Evolutionary conservation across 2,329 filamentous ascomycete species (phyloP).

Genomic region (Fusarium virguliforme): DNA sequence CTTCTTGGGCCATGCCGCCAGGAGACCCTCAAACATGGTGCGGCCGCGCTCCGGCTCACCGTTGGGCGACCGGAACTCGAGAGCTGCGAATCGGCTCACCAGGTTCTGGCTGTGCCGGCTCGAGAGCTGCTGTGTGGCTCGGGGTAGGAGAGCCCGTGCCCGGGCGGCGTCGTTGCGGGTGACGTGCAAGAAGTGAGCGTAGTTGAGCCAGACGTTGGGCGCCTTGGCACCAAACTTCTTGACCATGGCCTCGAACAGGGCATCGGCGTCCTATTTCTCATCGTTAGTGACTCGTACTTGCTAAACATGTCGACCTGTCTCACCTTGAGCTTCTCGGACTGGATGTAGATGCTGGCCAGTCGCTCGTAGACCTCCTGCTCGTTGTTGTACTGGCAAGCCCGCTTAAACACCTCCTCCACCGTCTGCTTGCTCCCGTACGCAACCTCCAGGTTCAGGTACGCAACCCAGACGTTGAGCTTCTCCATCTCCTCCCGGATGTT

Average conservation of each 20-base stretch:
- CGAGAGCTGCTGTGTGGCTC: slow-evolving; percentile 88
- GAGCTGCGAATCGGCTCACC: slow-evolving; percentile 88
- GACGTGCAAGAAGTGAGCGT: slow-evolving; percentile 91
- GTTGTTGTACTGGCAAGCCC: slow-evolving; percentile 95
- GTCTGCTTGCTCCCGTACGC: slow-evolving; percentile 88
- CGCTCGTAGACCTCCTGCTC: slow-evolving; percentile 90
- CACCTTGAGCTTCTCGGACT: slow-evolving; percentile 88
- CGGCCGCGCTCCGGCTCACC: slow-evolving; percentile 92
- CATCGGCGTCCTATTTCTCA: slow-evolving; percentile 82
- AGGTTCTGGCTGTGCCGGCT: slow-evolving; percentile 75
- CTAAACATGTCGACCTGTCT: slow-evolving; percentile 53
- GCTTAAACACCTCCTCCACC: slow-evolving; percentile 89
- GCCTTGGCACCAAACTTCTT: slow-evolving; percentile 91
- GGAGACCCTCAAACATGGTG: slow-evolving; percentile 92
- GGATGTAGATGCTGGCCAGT: slow-evolving; percentile 94
- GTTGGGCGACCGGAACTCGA: slow-evolving; percentile 89
- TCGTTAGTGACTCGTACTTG: slow-evolving; percentile 49
- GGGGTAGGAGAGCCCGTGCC: slow-evolving; percentile 82
- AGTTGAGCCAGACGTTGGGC: slow-evolving; percentile 91
- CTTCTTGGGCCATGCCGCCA: slow-evolving; percentile 89
- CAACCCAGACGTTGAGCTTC: slow-evolving; percentile 96
- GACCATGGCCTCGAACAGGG: slow-evolving; percentile 86
- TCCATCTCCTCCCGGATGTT: slow-evolving; percentile 91
- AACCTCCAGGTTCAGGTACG: slow-evolving; percentile 93
- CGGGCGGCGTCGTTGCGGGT: slow-evolving; percentile 79